These are phyloP conservation scores for Taxillus chinensis DNA, from an alignment of 164 flowering plant species.

Conservation along the genomic window DNA sequence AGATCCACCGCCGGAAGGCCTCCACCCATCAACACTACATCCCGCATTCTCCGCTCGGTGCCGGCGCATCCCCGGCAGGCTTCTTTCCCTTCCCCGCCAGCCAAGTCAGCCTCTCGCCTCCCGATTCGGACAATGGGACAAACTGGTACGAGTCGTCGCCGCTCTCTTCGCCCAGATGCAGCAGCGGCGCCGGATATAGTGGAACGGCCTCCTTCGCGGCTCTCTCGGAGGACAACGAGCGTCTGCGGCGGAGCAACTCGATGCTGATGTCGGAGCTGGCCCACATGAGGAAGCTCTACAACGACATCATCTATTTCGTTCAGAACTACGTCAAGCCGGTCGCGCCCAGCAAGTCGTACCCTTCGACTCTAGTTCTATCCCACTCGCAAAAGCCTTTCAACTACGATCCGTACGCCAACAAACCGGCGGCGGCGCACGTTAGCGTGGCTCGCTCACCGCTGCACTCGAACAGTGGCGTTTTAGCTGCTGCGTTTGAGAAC, in stretches of 20 bases:
- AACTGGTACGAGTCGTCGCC: slow-evolving; percentile 56
- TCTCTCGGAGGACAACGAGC: slow-evolving; percentile 74
- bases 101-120: slow-evolving; percentile 46
- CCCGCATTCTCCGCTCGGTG: too few relatives aligned
- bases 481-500: not conserved
- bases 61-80: not conserved
- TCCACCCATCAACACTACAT: slow-evolving; percentile 5
- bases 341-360: slow-evolving; percentile 50
- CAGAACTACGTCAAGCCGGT: slow-evolving; percentile 93
- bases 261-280: slow-evolving; percentile 80
- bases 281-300: slow-evolving; percentile 89
- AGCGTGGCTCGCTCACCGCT: too few relatives aligned
- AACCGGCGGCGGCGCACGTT: too few relatives aligned
- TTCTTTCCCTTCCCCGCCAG: slow-evolving; percentile 17
- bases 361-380: slow-evolving; percentile 29
- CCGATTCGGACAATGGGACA: slow-evolving; percentile 52
- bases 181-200: slow-evolving; percentile 6
- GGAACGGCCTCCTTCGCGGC: slow-evolving; percentile 26
- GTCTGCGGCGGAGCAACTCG: slow-evolving; percentile 72
- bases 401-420: slow-evolving; percentile 14
- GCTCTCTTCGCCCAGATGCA: slow-evolving; percentile 21
- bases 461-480: not conserved
- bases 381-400: slow-evolving; percentile 25
- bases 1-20: slow-evolving; percentile 84
- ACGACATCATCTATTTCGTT: slow-evolving; percentile 88